phyloP scores from a whole-genome alignment of 2,329 filamentous ascomycete genomes.

The Aspergillus candidus region DNA sequence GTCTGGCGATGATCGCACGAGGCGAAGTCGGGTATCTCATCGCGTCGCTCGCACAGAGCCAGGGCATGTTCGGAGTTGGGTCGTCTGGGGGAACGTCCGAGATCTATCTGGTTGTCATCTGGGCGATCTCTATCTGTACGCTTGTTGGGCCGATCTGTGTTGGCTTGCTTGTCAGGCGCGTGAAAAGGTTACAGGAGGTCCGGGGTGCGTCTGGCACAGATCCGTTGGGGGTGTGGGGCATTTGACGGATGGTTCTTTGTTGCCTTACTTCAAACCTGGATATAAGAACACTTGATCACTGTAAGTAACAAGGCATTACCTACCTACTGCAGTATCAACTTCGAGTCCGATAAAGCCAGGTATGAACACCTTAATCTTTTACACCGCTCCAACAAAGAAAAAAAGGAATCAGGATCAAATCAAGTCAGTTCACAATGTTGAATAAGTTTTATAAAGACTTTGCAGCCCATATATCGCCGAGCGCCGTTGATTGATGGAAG shows the following conservation, averaged over 20 bases:
- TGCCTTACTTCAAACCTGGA: too few species aligned
- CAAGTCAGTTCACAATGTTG: too few species aligned
- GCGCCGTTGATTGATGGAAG: too few species aligned
- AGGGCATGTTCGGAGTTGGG: slow-evolving; percentile 39
- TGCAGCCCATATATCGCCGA: too few species aligned
- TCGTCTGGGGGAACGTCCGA: slow-evolving; percentile 31
- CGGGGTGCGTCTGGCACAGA: slow-evolving; percentile 22
- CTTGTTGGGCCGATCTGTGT: slow-evolving; percentile 50
- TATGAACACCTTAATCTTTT: too few species aligned
- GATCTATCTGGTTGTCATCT: slow-evolving; percentile 49
- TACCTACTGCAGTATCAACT: too few species aligned
- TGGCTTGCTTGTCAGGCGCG: slow-evolving; percentile 44
- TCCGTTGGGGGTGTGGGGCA: slow-evolving; percentile 42
- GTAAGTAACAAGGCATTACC: too few species aligned
- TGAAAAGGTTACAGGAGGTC: slow-evolving; percentile 36
- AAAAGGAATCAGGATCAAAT: too few species aligned
- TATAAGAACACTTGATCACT: too few species aligned
- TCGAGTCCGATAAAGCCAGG: too few species aligned
- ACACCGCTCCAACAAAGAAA: too few species aligned
- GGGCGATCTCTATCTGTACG: slow-evolving; percentile 54
- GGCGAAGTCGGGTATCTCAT: slow-evolving; percentile 78
- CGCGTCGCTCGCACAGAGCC: slow-evolving; percentile 57
- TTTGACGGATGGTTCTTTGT: slow-evolving; percentile 13
- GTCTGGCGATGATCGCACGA: slow-evolving; percentile 66
- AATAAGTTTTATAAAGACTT: too few species aligned